Evolutionary conservation across 306 rosid genomes (phyloP).

Genomic region (Citrullus colocynthis): DNA sequence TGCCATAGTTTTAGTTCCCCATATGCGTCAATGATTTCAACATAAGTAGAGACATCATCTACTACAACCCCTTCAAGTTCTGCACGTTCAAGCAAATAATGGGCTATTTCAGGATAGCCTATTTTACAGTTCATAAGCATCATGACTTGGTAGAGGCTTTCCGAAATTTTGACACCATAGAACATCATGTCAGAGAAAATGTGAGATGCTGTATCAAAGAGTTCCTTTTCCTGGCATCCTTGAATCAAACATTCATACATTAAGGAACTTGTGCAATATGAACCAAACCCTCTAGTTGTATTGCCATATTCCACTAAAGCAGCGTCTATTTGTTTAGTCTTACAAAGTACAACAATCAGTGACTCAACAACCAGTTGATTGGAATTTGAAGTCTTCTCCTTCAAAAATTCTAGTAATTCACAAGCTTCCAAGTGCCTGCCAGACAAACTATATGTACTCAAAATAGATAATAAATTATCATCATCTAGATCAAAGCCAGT

Average conservation of each 20-base stretch:
- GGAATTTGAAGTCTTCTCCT: slow-evolving; percentile 42
- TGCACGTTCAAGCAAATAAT: slow-evolving; percentile 52
- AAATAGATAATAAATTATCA: slow-evolving; percentile 55
- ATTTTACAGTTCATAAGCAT: slow-evolving; percentile 46
- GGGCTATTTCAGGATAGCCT: slow-evolving; percentile 85
- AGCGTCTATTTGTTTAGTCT: slow-evolving; percentile 53
- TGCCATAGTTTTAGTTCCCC: slow-evolving; percentile 81
- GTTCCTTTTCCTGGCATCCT: slow-evolving; percentile 61
- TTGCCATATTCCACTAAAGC: slow-evolving; percentile 63
- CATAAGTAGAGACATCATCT: slow-evolving; percentile 27
- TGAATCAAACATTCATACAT: slow-evolving; percentile 61
- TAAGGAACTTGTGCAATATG: slow-evolving; percentile 39
- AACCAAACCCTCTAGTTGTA: slow-evolving; percentile 34
- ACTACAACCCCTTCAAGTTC: slow-evolving; percentile 34
- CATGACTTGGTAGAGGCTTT: slow-evolving; percentile 49
- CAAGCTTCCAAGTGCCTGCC: slow-evolving; percentile 77
- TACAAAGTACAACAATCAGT: slow-evolving; percentile 60
- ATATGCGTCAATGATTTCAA: slow-evolving; percentile 53
- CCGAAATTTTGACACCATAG: slow-evolving; percentile 52
- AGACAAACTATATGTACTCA: slow-evolving; percentile 65
- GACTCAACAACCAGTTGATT: slow-evolving; percentile 66
- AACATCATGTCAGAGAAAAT: slow-evolving; percentile 83
- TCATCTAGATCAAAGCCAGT: slow-evolving; percentile 57
- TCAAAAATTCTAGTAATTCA: slow-evolving; percentile 71
- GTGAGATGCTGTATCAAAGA: slow-evolving; percentile 56